Evolutionary conservation across 169 alveolate genomes (phyloP).

Genomic region (Babesia ovata): DNA sequence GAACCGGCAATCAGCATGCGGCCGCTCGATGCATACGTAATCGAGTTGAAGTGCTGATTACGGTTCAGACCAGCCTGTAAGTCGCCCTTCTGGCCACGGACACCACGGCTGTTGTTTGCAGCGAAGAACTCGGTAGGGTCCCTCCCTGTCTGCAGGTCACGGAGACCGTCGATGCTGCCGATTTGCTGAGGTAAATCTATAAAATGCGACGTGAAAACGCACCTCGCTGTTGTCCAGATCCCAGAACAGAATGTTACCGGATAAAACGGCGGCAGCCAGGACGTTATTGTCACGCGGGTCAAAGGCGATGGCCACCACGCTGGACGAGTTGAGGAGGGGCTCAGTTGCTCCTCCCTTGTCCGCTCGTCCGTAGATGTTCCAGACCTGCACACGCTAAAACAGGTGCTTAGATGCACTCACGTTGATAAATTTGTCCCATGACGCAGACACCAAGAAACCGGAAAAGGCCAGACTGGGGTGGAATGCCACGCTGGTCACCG

Average conservation of each 20-base stretch:
- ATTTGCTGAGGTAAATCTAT: conserved; percentile 38
- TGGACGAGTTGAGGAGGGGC: conserved; percentile 85
- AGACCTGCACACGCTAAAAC: conserved; percentile 34
- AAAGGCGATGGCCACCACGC: conserved; percentile 87
- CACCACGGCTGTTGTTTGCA: conserved; percentile 65
- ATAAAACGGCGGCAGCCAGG: conserved; percentile 81
- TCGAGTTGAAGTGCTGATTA: conserved; percentile 76
- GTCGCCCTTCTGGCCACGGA: conserved; percentile 30
- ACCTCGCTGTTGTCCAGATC: conserved; percentile 78
- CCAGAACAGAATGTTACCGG: conserved; percentile 84
- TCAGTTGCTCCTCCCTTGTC: conserved; percentile 91
- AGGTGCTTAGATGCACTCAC: conserved; percentile 78
- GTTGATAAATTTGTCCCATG: conserved; percentile 94
- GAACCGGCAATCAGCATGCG: conserved; percentile 72
- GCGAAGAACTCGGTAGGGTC: conserved; percentile 74
- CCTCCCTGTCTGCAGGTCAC: conserved; percentile 83
- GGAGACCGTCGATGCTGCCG: conserved; percentile 86
- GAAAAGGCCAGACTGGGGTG: conserved; percentile 79
- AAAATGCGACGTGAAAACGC: neutral
- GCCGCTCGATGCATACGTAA: conserved; percentile 73
- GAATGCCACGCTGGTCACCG: conserved; percentile 88
- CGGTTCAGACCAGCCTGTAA: conserved; percentile 61
- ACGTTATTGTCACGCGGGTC: conserved; percentile 91
- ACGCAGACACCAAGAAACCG: conserved; percentile 90
- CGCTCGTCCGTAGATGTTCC: conserved; percentile 80